Base-by-base conservation (phyloP, 2,329 filamentous ascomycete species). In the Fusarium austroafricanum region DNA sequence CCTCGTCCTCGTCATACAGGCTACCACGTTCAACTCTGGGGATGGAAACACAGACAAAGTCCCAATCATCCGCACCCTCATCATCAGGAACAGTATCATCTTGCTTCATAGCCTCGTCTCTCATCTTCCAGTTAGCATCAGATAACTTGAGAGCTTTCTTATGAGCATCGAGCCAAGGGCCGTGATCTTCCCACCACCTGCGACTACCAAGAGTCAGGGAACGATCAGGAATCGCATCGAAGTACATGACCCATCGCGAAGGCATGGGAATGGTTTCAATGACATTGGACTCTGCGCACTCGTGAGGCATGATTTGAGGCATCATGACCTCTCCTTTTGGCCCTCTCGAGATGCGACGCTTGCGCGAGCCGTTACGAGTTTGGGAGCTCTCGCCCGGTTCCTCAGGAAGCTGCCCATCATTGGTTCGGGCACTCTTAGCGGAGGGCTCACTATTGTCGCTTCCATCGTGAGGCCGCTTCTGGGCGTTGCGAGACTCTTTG, bases 171-270 rank as follows among this genome's bases (percentile, higher is more conserved):
- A 75, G 49, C 70, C 68, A 74, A 18, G 45, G 40, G 0, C 39
- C 53, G 6, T 73, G 42, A 6, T 61, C 38, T 10, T 72, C 66
- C 72, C 73, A 73, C 72, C 70, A 72, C 31, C 42, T 26, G 3
- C 69, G 47, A 29, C 47, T 62, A 6, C 40, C 51, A 1, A 73
- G 52, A 11, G 61, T 71, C 61, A 71, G 62, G 11, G 15, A 20
- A 1, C 68, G 67, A 3, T 44, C 62, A 4, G 68, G 70, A 2
- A 45, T 68, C 5, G 52, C 71, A 42, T 74, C 71, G 39, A 74
- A 56, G 18, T 4, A 50, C 5, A 3, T 3, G 2, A 71, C 35
- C 65, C 70, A 71, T 20, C 54, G 20, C 1, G 15, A 14, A 5
- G 70, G 67, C 18, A 72, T 59, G 20, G 55, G 51, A 9, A 71